Percentiles rank a stretch among this genome's conserved stretches.
These are phyloP conservation scores for Incumbomyces delicatus DNA, from an alignment of 2,329 filamentous ascomycete genomes.

Conservation along the genomic window DNA sequence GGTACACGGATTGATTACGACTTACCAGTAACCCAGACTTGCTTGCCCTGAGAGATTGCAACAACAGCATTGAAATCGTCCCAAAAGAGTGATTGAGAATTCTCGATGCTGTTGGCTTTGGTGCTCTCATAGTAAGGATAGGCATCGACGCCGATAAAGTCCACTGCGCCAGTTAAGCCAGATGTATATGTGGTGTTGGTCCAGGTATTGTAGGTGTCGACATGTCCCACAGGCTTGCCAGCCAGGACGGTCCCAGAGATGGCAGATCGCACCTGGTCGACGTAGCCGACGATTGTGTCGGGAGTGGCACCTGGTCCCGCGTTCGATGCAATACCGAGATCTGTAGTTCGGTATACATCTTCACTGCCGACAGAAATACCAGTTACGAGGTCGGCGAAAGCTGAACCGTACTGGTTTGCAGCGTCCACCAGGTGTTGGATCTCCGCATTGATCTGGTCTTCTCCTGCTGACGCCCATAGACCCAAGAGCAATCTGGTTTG, in stretches of 20 bases:
- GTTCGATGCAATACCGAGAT: slow-evolving; percentile 55
- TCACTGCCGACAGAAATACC: slow-evolving; percentile 82
- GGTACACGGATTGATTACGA: too few relatives aligned
- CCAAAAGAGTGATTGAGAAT: slow-evolving; percentile 58
- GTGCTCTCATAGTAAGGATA: slow-evolving; percentile 76
- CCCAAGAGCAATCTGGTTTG: slow-evolving; percentile 71
- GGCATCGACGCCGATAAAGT: slow-evolving; percentile 76
- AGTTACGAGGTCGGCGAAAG: slow-evolving; percentile 57
- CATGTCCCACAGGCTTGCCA: slow-evolving; percentile 60
- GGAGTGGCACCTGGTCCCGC: slow-evolving; percentile 56
- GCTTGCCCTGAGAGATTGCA: slow-evolving; percentile 47
- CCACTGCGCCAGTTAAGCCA: slow-evolving; percentile 57
- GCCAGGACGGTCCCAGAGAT: slow-evolving; percentile 54
- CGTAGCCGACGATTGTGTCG: slow-evolving; percentile 55
- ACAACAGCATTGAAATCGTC: slow-evolving; percentile 53
- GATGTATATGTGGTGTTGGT: slow-evolving; percentile 55
- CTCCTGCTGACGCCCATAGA: slow-evolving; percentile 67
- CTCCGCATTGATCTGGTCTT: slow-evolving; percentile 59
- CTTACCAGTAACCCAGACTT: slow-evolving; percentile 45
- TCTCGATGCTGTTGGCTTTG: slow-evolving; percentile 41
- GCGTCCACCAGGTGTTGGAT: slow-evolving; percentile 60
- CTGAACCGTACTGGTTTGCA: slow-evolving; percentile 56
- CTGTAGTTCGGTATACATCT: slow-evolving; percentile 72
- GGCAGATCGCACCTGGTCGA: slow-evolving; percentile 55
- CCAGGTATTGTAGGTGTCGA: slow-evolving; percentile 81